Conservation (phyloP, 345 rosid genomes). For the Sisymbrium altissimum region DNA sequence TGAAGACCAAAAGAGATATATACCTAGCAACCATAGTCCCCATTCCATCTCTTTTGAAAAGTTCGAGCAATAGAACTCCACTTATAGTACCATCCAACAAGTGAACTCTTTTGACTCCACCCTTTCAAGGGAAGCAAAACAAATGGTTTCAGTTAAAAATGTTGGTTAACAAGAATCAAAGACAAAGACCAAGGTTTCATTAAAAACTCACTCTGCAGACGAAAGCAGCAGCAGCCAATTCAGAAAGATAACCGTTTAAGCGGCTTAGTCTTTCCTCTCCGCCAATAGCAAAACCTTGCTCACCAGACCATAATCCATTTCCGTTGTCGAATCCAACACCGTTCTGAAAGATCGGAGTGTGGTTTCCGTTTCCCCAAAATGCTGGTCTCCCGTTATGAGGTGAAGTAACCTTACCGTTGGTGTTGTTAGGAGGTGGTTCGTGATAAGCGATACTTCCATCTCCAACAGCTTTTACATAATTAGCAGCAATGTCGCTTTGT, state of each 20-base stretch:
- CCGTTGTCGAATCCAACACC: constrained; percentile 91
- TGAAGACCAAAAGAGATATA: neutral
- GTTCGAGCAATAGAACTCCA: constrained; percentile 75
- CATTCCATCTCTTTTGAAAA: constrained; percentile 96
- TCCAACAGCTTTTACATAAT: constrained; percentile 82
- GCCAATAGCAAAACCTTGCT: constrained; percentile 96
- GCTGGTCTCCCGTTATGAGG: constrained; percentile 43
- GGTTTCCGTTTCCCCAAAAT: constrained; percentile 34
- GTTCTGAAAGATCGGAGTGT: constrained; percentile 56
- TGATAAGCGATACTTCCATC: constrained; percentile 41
- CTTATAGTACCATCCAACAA: constrained; percentile 87
- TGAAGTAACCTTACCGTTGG: constrained; percentile 33
- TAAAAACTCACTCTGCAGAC: constrained; percentile 70
- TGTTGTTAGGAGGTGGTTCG: constrained; percentile 38
- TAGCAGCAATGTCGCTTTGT: constrained; percentile 90
- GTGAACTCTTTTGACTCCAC: constrained; percentile 98
- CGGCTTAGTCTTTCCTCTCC: constrained; percentile 81
- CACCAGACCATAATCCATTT: constrained; percentile 72
- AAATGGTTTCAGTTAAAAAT: neutral
- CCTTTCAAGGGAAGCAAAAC: constrained; percentile 44
- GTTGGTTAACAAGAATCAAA: neutral
- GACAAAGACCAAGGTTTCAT: neutral
- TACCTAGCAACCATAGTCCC: constrained; percentile 99
- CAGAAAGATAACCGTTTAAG: constrained; percentile 72
- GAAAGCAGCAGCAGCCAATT: constrained; percentile 96